Base-by-base conservation (phyloP, 1,284 basidiomycete species). In the Schizophyllum commune region DNA sequence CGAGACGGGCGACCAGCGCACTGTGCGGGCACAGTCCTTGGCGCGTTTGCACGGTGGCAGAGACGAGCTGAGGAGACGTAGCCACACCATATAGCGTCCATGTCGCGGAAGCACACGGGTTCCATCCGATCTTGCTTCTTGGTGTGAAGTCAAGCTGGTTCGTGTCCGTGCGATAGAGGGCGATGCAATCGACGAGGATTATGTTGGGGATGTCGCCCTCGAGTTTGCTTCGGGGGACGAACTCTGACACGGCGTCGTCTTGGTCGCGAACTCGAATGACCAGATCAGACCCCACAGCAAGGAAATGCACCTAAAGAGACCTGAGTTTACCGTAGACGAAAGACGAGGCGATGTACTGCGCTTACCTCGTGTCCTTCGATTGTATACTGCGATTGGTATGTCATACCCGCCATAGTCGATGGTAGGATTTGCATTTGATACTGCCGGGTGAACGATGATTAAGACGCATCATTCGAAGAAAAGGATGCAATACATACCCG, bases 381-480 rank as follows among this genome's bases (percentile, higher is more conserved):
- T n/a, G 59, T 55, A 2, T 57, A 27, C 6, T 58, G 58, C 13
- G 56, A 60, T 53, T 63, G 58, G 21, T 60, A 64, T 2, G 53
- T 56, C 63, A 64, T 60, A 17, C 63, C 63, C 21, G 52, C 58
- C 60, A 64, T 62, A 1, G 56, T 62, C n/a, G 68, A 62, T 20
- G 78, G 76, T 19, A 75, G 64, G 9, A 78, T 70, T 58, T 77
- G 69, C 77, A 79, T 47, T 3, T 5, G 58, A 15, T 56, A 20
- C 53, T 55, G 39, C 17, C 9, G 53, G 19, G 27, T 32, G 5
- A 11, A 1, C 9, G 65, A 21, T 59, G 20, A 21, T 9, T 0
- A 52, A n/a, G 56, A 27, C 32, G 32, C 6, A n/a, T n/a, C 11
- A 52, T 55, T 21, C 9, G 9, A 2, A 21, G 9, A 21, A 13